Base-by-base conservation (phyloP, 1,284 basidiomycete species). In the Rhodotorula sp. region DNA sequence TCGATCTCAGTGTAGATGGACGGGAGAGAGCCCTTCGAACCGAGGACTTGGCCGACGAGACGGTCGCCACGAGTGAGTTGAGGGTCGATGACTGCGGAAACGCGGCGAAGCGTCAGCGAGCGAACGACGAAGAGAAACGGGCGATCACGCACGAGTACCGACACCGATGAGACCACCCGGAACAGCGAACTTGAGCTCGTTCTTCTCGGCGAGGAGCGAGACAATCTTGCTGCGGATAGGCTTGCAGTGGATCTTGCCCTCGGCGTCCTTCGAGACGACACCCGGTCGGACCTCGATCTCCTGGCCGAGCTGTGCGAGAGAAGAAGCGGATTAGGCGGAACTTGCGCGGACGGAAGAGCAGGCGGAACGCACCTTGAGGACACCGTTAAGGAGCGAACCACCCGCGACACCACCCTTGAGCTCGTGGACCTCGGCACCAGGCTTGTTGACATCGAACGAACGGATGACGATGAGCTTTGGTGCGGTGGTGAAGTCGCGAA, bases 371-470 rank as follows among this genome's bases (percentile, higher is more conserved):
- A 81, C 80, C 78, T 85, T 87, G 73, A 99, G 87, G 46, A 97
- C 91, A 78, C 95, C 96, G 20, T 88, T 91, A 72, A 99, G 85
- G 78, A 99, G 95, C 50, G 91, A 94, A 50, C 95, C 95, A 82
- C 95, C 95, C 24, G 95, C 96, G 44, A 99, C 96, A 80, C 96
- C 96, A 73, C 95, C 95, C 82, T 96, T 95, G 69, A 99, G 86
- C 71, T 99, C 95, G 76, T 96, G 90, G 15, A 99, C 93, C 80
- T 95, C 92, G 9, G 94, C 88, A 80, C 95, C 95, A 18, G 95
- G 95, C 83, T 97, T 98, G 87, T 99, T 99, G 81, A 99, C 95
- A 81, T 99, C 96, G 82, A 99, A 99, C n/a, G 94, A 98, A 16
- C 77, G 92, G 80, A 99, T 99, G 79, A 99, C 94, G 78, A 99